These are phyloP conservation scores for Eucalyptus sp. DNA, from an alignment of 345 rosid species.

Conservation along the genomic window DNA sequence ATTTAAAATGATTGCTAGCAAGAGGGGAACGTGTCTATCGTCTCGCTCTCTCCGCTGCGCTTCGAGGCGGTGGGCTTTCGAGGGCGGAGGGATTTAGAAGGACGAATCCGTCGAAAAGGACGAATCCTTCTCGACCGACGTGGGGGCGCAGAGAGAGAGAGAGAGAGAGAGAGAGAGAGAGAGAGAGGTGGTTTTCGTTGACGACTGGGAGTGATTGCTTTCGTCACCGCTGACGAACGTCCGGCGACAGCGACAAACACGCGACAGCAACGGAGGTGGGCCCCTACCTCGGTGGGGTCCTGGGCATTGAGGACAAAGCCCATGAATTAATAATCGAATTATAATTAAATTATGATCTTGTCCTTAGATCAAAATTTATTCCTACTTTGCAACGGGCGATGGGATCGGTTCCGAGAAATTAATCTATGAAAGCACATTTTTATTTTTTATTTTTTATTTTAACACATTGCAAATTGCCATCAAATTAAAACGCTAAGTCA, in stretches of 20 bases:
- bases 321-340: too few species aligned
- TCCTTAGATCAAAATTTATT: neutral
- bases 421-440: too few species aligned
- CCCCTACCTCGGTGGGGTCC: neutral
- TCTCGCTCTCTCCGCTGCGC: too few species aligned
- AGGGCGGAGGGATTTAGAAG: neutral
- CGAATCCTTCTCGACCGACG: neutral
- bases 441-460: too few species aligned
- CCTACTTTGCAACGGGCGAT: neutral
- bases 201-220: neutral
- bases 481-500: too few species aligned
- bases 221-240: neutral
- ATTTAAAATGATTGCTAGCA: too few species aligned
- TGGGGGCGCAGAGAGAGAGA: neutral
- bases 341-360: neutral
- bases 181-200: neutral
- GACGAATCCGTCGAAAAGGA: neutral
- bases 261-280: neutral
- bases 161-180: neutral
- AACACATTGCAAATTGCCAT: too few species aligned
- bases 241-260: neutral
- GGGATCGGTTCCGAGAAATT: too few species aligned
- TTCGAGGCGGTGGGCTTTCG: neutral
- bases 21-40: too few species aligned
- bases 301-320: neutral